Conservation (phyloP, 1,139 yeast species). For the Candida sojae region DNA sequence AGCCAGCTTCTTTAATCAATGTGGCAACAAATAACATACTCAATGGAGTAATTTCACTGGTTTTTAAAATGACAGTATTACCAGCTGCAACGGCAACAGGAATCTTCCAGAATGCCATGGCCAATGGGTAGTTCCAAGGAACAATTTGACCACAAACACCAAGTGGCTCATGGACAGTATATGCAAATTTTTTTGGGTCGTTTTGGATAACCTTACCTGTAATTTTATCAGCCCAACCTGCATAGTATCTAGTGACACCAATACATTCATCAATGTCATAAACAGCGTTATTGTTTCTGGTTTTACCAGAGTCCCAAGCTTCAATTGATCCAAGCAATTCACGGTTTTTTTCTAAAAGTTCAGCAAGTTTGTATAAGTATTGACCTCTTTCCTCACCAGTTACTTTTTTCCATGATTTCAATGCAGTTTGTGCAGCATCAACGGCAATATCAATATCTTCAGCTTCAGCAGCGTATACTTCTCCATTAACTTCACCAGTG, state of each 20-base stretch:
- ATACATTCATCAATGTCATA: constrained; percentile 64
- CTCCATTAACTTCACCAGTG: constrained; percentile 66
- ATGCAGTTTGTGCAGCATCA: constrained; percentile 68
- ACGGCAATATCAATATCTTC: constrained; percentile 81
- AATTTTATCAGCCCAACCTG: constrained; percentile 84
- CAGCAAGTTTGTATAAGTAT: constrained; percentile 60
- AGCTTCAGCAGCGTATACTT: constrained; percentile 65
- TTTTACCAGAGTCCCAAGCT: constrained; percentile 82
- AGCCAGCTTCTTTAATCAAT: constrained; percentile 62
- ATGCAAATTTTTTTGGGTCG: constrained; percentile 67
- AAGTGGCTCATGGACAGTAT: constrained; percentile 78
- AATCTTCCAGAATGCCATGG: constrained; percentile 61
- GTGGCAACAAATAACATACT: constrained; percentile 57
- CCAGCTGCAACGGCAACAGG: constrained; percentile 73
- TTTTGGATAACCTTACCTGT: constrained; percentile 70
- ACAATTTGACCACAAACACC: constrained; percentile 81
- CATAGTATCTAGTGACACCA: constrained; percentile 65
- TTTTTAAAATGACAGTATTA: constrained; percentile 61
- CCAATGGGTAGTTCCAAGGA: constrained; percentile 66
- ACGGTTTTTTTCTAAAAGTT: constrained; percentile 54
- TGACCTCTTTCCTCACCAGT: constrained; percentile 56
- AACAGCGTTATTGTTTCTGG: constrained; percentile 49
- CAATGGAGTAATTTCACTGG: constrained; percentile 69
- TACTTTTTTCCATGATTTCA: constrained; percentile 51
- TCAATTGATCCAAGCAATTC: constrained; percentile 67